phyloP scores from a whole-genome alignment of 768 basidiomycete genomes.

The Panaeolus cyanescens region DNA sequence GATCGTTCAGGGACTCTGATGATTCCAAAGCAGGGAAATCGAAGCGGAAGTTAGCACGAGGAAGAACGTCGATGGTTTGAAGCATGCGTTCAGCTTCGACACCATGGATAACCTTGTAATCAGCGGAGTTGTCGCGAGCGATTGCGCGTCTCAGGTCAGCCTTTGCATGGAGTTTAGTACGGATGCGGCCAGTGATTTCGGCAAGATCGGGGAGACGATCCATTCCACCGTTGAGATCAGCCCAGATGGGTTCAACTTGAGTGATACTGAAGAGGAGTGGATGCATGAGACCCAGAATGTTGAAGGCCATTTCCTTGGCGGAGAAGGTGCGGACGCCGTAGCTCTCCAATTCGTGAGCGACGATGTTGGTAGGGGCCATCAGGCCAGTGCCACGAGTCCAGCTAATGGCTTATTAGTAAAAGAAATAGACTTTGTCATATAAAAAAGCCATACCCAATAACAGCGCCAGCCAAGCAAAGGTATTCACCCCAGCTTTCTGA shows the following conservation, averaged over 20 bases:
- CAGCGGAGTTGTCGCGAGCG: constrained; percentile 91
- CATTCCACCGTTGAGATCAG: constrained; percentile 98
- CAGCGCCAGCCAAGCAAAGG: constrained; percentile 95
- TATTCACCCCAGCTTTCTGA: constrained; percentile 99
- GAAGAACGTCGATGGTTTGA: constrained; percentile 89
- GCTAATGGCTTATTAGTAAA: constrained; percentile 35
- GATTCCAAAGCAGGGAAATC: constrained; percentile 89
- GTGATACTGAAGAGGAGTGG: constrained; percentile 99
- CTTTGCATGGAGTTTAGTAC: constrained; percentile 77
- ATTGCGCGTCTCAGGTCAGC: constrained; percentile 93
- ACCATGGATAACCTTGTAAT: constrained; percentile 90
- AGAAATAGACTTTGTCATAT: constrained; percentile 5
- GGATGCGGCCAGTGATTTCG: constrained; percentile 87
- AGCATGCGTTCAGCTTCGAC: constrained; percentile 90
- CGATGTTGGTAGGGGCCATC: constrained; percentile 93
- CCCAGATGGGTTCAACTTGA: constrained; percentile 99
- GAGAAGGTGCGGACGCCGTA: constrained; percentile 98
- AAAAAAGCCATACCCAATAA: constrained; percentile 79
- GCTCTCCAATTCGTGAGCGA: constrained; percentile 91
- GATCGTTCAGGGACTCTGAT: constrained; percentile 65
- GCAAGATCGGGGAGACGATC: constrained; percentile 95
- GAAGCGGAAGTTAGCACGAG: constrained; percentile 97
- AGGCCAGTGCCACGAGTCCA: constrained; percentile 99
- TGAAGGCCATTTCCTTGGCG: constrained; percentile 99
- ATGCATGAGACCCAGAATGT: constrained; percentile 99